Evolutionary conservation across 768 basidiomycete species (phyloP).

Genomic region (Nidula microcarpa): DNA sequence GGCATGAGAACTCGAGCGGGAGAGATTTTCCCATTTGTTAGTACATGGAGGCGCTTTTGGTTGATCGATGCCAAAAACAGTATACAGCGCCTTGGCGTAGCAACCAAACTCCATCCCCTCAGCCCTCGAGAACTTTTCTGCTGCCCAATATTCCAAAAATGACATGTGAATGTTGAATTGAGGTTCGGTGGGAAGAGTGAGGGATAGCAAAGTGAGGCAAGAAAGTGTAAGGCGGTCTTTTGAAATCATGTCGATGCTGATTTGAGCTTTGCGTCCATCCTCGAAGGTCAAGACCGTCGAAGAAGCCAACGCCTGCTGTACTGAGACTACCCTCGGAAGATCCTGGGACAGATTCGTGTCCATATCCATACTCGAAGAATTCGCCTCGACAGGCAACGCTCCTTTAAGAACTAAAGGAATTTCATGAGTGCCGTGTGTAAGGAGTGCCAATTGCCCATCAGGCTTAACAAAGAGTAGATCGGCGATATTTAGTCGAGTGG

Average conservation of each 20-base stretch:
- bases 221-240: slow-evolving; percentile 52
- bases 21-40: slow-evolving; percentile 47
- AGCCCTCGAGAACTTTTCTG: slow-evolving; percentile 33
- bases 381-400: slow-evolving; percentile 5
- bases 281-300: slow-evolving; percentile 50
- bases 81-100: slow-evolving; percentile 49
- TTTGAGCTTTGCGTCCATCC: slow-evolving; percentile 43
- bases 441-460: slow-evolving; percentile 47
- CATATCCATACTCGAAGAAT: slow-evolving; percentile 5
- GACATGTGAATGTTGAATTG: slow-evolving; percentile 52
- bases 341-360: slow-evolving; percentile 18
- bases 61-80: slow-evolving; percentile 36
- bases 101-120: slow-evolving; percentile 54
- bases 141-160: slow-evolving; percentile 60
- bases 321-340: slow-evolving; percentile 33
- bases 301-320: slow-evolving; percentile 48
- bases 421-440: slow-evolving; percentile 57
- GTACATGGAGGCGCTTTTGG: slow-evolving; percentile 12
- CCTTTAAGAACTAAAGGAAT: slow-evolving; percentile 30
- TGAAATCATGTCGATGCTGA: slow-evolving; percentile 54
- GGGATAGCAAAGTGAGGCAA: slow-evolving; percentile 60
- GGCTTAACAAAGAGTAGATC: slow-evolving; percentile 71
- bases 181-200: slow-evolving; percentile 51
- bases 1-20: slow-evolving; percentile 35
- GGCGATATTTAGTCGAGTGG: slow-evolving; percentile 58